Base-by-base conservation (phyloP, 495 filamentous ascomycete genomes). In the Tetracladium marchalianum region DNA sequence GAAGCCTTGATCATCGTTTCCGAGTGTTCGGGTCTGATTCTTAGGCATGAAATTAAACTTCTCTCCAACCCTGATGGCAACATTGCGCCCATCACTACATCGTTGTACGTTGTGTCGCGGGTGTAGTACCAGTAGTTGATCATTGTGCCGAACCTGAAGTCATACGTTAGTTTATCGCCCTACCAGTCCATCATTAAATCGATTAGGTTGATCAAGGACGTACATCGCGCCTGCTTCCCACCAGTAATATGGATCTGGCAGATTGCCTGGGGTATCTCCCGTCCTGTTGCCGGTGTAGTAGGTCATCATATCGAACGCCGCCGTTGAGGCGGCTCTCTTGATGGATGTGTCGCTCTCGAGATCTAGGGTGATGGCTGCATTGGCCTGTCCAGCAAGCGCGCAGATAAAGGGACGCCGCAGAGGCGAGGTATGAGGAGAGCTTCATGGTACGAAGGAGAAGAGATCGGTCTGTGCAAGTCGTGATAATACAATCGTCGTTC, bases 221-320 rank as follows among this genome's bases (percentile, higher is more conserved):
- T 77, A 82, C 75, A 87, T 83, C 11, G 80, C 78, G 22, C 84
- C 85, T 4, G 76, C 76, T 59, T 87, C 81, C 83, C 84, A 88
- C 84, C 84, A 89, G 63, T 80, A 90, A 60, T 88, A 90, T 0
- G 83, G 82, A 52, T 76, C 70, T 3, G 83, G 84, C 3, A 87
- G 61, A 59, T 85, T 85, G 11, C 84, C 84, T 12, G 83, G 81
- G 1, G 68, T 66, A 49, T 85, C 80, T 38, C 83, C 83, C 0
- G 82, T 79, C 31, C 73, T 67, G 60, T 81, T 78, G n/a, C 84
- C 84, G 3, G 77, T 84, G 51, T 87, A 87, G 53, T 76, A 83
- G 11, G 22, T 47, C 47, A 54, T 54, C 38, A 54, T 19, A 33
- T 54, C 47, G 43, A 44, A 51, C 40, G 52, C 52, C 22, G 50